Evolutionary conservation across 2,329 filamentous ascomycete species (phyloP).

Genomic region (Leptographium galeiforme): DNA sequence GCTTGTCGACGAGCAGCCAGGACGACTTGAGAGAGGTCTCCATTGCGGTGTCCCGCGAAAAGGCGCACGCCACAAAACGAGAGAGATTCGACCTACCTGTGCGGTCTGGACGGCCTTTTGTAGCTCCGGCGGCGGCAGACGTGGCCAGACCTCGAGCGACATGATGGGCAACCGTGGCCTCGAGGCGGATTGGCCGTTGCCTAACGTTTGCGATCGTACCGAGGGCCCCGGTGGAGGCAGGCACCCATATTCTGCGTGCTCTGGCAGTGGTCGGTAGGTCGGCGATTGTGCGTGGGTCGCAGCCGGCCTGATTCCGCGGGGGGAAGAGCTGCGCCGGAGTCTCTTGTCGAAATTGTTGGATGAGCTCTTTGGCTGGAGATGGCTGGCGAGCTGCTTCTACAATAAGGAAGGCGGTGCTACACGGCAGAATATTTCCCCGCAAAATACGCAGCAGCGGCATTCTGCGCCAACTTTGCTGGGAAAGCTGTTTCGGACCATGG

Average conservation of each 20-base stretch:
- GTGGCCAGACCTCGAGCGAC: constrained; percentile 47
- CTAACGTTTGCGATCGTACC: neutral
- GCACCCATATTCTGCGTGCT: neutral
- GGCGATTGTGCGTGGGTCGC: neutral
- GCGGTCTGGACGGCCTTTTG: constrained; percentile 34
- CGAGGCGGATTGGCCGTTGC: constrained; percentile 11
- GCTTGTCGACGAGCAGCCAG: neutral
- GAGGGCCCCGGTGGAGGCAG: neutral
- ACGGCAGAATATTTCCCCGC: neutral
- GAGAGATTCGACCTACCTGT: constrained; percentile 27
- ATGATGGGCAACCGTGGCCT: constrained; percentile 21
- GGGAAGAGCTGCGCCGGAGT: neutral
- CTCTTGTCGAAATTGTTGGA: neutral
- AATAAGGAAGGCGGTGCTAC: neutral
- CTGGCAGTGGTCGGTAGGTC: neutral
- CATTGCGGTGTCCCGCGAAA: neutral
- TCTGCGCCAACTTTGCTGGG: neutral
- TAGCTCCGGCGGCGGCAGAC: constrained; percentile 35
- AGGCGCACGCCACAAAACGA: neutral
- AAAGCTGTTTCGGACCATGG: no score
- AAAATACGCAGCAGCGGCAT: neutral
- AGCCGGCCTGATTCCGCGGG: no score
- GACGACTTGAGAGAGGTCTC: neutral
- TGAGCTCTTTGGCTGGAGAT: neutral
- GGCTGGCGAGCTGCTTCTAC: neutral